phyloP scores from a whole-genome alignment of 2,329 filamentous ascomycete genomes.

The Beauveria pseudobassiana region DNA sequence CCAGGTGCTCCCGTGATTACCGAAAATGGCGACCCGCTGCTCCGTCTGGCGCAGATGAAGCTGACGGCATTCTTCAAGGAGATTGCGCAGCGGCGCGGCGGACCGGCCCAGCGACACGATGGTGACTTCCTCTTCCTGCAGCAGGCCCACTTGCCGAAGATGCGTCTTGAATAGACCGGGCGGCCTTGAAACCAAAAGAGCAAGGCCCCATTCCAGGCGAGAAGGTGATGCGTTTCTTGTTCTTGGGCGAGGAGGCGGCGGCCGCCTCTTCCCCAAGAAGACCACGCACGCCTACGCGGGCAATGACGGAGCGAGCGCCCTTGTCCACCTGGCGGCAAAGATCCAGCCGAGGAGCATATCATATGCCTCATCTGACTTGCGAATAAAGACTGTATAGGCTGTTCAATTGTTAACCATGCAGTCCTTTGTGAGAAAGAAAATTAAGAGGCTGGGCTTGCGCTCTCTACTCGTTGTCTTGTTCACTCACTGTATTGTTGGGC shows the following conservation, averaged over 20 bases:
- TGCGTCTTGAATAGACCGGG: neutral
- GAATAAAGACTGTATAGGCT: neutral
- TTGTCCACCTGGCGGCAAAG: neutral
- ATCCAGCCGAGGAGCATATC: neutral
- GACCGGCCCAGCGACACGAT: neutral
- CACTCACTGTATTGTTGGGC: neutral
- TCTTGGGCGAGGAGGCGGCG: neutral
- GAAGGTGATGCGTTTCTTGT: neutral
- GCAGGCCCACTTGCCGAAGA: neutral
- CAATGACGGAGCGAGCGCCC: neutral
- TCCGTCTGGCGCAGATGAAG: neutral
- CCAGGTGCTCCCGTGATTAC: neutral
- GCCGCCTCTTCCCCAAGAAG: neutral
- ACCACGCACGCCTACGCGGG: neutral
- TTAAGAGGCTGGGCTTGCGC: neutral
- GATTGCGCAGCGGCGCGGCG: neutral
- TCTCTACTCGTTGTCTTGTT: neutral
- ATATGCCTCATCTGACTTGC: neutral
- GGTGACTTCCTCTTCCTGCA: neutral
- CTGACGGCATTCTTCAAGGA: neutral
- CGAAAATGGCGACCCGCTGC: neutral
- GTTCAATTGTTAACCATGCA: neutral
- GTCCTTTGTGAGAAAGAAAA: neutral
- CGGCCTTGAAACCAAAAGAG: neutral
- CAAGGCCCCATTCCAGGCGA: neutral